Percentiles rank a stretch among this genome's conserved stretches.
phyloP scores from a whole-genome alignment of 176 grass and related monocot genomes.

The Raddia distichophylla region DNA sequence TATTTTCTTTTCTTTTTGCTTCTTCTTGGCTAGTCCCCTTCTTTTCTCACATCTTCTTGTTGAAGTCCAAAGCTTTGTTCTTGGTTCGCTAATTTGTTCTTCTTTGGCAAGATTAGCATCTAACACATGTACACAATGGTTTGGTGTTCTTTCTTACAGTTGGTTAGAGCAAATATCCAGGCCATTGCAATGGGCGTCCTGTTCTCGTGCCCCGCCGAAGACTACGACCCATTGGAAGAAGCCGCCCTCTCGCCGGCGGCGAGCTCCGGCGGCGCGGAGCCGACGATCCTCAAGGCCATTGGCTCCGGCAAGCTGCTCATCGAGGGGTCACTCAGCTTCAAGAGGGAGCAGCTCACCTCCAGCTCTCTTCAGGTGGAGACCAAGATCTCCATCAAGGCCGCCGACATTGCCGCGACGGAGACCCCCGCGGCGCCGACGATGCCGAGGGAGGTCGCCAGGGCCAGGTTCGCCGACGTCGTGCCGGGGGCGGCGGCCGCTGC shows the following conservation, averaged over 20 bases:
- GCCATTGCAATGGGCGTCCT: constrained; percentile 40
- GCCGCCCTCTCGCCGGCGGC: background rate
- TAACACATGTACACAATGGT: background rate
- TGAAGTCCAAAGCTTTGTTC: background rate
- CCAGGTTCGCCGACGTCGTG: constrained; percentile 43
- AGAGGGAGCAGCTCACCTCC: constrained; percentile 38
- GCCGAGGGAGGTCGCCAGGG: constrained; percentile 32
- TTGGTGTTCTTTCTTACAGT: background rate
- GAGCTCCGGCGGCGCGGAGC: constrained; percentile 28
- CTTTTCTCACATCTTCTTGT: background rate
- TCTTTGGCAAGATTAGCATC: background rate
- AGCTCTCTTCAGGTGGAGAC: constrained; percentile 61
- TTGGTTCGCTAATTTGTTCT: background rate
- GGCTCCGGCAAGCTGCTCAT: constrained; percentile 75
- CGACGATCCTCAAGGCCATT: constrained; percentile 53
- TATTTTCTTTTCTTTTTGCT: background rate
- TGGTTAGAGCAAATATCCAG: constrained; percentile 6
- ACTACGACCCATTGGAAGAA: constrained; percentile 45
- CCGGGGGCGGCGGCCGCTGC: background rate
- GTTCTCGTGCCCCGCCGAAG: constrained; percentile 55
- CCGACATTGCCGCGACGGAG: constrained; percentile 13
- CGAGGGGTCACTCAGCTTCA: constrained; percentile 79
- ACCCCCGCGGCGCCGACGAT: background rate
- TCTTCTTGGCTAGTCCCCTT: background rate
- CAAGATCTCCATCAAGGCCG: constrained; percentile 60